Percentiles rank a stretch among this genome's conserved stretches.
phyloP scores from a whole-genome alignment of 2,329 filamentous ascomycete genomes.

The Atkinsonella texensis region DNA sequence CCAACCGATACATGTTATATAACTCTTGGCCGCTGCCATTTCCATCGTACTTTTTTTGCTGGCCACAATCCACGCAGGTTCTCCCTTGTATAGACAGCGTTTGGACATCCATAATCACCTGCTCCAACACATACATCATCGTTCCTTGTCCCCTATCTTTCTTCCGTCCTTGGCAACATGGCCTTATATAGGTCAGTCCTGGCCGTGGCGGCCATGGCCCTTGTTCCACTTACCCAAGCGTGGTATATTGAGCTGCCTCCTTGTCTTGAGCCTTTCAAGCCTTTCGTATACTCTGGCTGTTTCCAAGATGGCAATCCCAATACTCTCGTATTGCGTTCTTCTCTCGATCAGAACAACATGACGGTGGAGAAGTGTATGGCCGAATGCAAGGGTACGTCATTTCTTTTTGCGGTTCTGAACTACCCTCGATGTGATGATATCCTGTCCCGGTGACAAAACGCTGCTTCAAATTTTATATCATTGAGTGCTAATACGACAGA shows the following conservation, averaged over 20 bases:
- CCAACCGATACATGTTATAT: too few species aligned
- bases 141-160: neutral
- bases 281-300: constrained; percentile 37
- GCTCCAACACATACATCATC: neutral
- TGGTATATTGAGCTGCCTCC: constrained; percentile 32
- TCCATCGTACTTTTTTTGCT: neutral
- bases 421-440: neutral
- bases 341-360: constrained; percentile 26
- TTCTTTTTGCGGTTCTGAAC: neutral
- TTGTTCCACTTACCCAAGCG: constrained; percentile 25
- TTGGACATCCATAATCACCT: neutral
- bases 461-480: too few species aligned
- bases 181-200: constrained; percentile 10
- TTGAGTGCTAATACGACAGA: neutral
- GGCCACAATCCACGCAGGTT: too few species aligned
- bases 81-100: neutral
- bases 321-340: constrained; percentile 31
- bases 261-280: constrained; percentile 32
- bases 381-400: constrained; percentile 33
- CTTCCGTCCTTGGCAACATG: constrained; percentile 5
- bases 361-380: constrained; percentile 35
- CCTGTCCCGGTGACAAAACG: too few species aligned
- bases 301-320: constrained; percentile 26
- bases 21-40: neutral
- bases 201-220: constrained; percentile 25